Evolutionary conservation across 1,284 basidiomycete species (phyloP), one percentile per base, ranked within the genome.

Genomic region (Anthracocystis setariae): DNA sequence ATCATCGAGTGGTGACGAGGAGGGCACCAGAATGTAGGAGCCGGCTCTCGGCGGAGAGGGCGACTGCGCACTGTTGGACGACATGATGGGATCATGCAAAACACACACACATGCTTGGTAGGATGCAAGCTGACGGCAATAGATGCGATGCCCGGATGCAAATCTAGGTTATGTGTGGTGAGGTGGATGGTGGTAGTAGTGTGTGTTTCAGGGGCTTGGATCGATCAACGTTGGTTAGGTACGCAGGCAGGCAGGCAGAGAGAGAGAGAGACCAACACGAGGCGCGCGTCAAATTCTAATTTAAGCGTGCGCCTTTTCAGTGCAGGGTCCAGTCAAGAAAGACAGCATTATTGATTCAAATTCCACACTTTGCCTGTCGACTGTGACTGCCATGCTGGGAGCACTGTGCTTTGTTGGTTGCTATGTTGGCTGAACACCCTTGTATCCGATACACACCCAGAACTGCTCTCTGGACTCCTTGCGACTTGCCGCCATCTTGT

Each of bases 401-500:
- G n/a, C n/a, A n/a, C n/a, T n/a, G 38, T 13, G 20, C 15, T 2
- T 15, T 8, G 3, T 39, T 23, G 10, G 21, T 47, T 47, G 33
- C 46, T 49, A 37, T 25, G 39, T 18, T 15, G 18, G 8, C 12
- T 10, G 46, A 25, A 17, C 35, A 27, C 73, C 58, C 39, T 55
- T 70, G 40, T 58, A 72, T 1, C 75, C 75, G 24, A 57, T 56
- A 21, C 76, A 78, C 27, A 80, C 64, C 78, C 78, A 80, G 42
- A 76, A 80, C 40, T 74, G 73, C 40, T 80, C 78, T 24, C 74
- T 58, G 7, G 77, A 78, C 46, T 70, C 72, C 33, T 77, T 50
- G 7, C 78, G 70, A 44, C 77, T 78, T 3, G 76, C 78, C 1
- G 62, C 58, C 66, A 77, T 73, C 52, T 80, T 80, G 21, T 76